A percentile compares a stretch with the other conserved stretches of the same genome.
Conservation (phyloP, 352 stramenopile species). For the Pythium aquatile region DNA sequence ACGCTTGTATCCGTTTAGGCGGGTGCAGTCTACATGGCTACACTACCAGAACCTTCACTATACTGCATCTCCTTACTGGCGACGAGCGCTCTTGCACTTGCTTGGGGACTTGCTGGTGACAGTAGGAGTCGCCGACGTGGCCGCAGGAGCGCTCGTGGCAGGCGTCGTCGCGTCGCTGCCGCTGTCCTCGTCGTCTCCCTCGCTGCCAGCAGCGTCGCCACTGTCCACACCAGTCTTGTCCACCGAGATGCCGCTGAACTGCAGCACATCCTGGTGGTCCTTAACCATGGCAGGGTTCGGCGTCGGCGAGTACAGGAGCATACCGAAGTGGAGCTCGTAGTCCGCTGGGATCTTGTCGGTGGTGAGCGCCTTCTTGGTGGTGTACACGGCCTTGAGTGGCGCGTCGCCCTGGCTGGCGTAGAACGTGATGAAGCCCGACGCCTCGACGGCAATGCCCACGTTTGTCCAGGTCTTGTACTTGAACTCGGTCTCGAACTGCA, state of each 20-base stretch:
- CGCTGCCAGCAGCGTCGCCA: background rate
- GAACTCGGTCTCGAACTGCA: constrained; percentile 10
- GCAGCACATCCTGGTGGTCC: constrained; percentile 14
- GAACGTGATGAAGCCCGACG: constrained; percentile 11
- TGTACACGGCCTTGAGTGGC: constrained; percentile 7
- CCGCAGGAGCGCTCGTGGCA: background rate
- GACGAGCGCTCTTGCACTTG: background rate
- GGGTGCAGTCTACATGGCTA: constrained; percentile 1
- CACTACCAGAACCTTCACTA: background rate
- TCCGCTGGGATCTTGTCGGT: constrained; percentile 13
- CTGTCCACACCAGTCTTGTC: constrained; percentile 1
- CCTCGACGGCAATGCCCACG: constrained; percentile 12
- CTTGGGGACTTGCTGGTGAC: background rate
- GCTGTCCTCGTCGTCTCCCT: background rate
- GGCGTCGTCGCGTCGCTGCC: background rate
- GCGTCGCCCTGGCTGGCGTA: constrained; percentile 9
- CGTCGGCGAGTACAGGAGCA: constrained; percentile 14
- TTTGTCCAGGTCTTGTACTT: constrained; percentile 13
- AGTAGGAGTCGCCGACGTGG: background rate
- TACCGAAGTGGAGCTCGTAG: constrained; percentile 19
- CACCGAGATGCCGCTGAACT: constrained; percentile 10
- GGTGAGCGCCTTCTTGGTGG: constrained; percentile 12
- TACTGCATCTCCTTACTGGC: background rate
- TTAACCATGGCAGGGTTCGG: constrained; percentile 10
- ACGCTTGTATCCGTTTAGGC: no score